These are phyloP conservation scores for Discostella stelligera DNA, from an alignment of 352 stramenopile genomes.

Conservation along the genomic window DNA sequence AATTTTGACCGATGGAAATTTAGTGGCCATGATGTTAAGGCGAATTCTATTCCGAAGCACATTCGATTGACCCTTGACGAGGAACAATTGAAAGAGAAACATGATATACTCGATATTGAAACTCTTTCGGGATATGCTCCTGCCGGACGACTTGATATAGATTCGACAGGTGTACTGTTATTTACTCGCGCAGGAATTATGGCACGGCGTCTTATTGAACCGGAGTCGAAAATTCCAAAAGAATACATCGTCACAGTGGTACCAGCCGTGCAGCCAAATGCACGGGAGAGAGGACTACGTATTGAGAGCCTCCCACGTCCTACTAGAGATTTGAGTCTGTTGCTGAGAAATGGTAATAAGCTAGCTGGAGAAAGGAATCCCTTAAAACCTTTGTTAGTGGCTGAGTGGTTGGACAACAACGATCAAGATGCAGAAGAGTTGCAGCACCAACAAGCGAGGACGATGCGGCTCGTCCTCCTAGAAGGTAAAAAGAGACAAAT, in stretches of 20 bases:
- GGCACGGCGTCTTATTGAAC: slow-evolving; percentile 60
- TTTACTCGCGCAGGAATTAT: slow-evolving; percentile 64
- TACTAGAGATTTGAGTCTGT: slow-evolving; percentile 40
- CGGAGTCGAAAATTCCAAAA: slow-evolving; percentile 59
- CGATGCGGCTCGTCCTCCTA: slow-evolving; percentile 64
- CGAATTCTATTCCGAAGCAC: slow-evolving; percentile 21
- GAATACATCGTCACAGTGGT: slow-evolving; percentile 75
- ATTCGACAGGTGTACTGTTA: slow-evolving; percentile 71
- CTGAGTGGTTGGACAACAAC: slow-evolving; percentile 54
- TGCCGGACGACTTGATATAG: slow-evolving; percentile 69
- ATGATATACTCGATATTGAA: neutral
- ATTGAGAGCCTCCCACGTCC: slow-evolving; percentile 36
- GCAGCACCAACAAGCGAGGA: slow-evolving; percentile 1
- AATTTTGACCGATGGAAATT: slow-evolving; percentile 35
- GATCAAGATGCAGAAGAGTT: slow-evolving; percentile 11
- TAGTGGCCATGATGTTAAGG: slow-evolving; percentile 18
- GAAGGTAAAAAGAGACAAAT: slow-evolving; percentile 78
- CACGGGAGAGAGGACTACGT: slow-evolving; percentile 46
- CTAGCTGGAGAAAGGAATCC: slow-evolving; percentile 47
- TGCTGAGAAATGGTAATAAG: slow-evolving; percentile 40
- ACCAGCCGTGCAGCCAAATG: slow-evolving; percentile 33
- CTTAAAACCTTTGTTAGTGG: slow-evolving; percentile 55
- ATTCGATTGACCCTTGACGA: slow-evolving; percentile 15
- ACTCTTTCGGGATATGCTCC: slow-evolving; percentile 50
- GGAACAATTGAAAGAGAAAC: slow-evolving; percentile 2